Conservation (phyloP, 2,329 filamentous ascomycete genomes). For the Coniosporium tulheliwenetii region DNA sequence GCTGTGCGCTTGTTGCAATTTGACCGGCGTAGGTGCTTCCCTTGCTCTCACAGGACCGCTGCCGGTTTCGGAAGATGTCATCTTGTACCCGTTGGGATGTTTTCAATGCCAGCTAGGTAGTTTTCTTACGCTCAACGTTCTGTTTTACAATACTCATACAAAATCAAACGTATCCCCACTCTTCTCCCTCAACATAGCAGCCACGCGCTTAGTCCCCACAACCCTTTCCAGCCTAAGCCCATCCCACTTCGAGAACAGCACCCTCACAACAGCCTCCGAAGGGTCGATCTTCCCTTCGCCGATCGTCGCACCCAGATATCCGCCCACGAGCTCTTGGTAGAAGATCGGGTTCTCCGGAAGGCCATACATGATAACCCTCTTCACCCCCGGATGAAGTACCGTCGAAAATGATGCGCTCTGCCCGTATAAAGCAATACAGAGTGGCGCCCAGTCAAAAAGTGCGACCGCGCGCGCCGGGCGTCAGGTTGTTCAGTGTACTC, state of each 20-base stretch:
- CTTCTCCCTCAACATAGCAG: constrained; percentile 68
- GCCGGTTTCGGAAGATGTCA: no score
- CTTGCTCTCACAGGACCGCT: no score
- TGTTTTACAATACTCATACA: constrained; percentile 32
- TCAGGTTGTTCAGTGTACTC: constrained; percentile 75
- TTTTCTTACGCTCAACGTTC: no score
- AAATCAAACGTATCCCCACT: constrained; percentile 90
- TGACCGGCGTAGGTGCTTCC: no score
- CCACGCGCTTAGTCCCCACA: constrained; percentile 65
- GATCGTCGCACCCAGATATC: constrained; percentile 39
- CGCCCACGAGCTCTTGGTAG: constrained; percentile 61
- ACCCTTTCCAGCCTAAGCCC: constrained; percentile 75
- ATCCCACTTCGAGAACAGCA: constrained; percentile 79
- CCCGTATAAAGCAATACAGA: constrained; percentile 81
- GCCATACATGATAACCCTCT: constrained; percentile 75
- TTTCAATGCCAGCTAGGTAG: no score
- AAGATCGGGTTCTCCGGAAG: constrained; percentile 78
- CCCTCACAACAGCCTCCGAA: constrained; percentile 33
- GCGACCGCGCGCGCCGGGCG: constrained; percentile 67
- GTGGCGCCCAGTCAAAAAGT: constrained; percentile 74
- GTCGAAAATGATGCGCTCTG: constrained; percentile 88
- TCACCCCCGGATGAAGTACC: constrained; percentile 75
- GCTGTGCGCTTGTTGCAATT: no score
- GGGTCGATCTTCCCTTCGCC: constrained; percentile 41
- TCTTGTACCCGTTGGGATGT: no score